Percentiles rank a stretch among this genome's conserved stretches.
phyloP scores from a whole-genome alignment of 1,284 basidiomycete genomes.

The Rhodofomes roseus region DNA sequence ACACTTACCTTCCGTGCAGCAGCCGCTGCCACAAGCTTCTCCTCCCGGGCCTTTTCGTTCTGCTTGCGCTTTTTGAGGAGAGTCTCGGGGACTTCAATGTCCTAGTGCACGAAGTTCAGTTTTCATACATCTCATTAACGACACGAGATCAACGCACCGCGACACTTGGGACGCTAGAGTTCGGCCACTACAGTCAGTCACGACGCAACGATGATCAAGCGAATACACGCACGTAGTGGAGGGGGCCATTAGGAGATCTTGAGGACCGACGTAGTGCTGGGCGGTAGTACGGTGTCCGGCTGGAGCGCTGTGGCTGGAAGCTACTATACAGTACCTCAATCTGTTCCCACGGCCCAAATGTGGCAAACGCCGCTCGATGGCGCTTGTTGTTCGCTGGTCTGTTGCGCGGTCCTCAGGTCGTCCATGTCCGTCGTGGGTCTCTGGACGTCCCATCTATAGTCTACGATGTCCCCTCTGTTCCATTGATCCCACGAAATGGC shows the following conservation, averaged over 20 bases:
- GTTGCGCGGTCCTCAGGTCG: background rate
- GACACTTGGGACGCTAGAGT: conserved; percentile 61
- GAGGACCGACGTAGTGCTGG: conserved; percentile 28
- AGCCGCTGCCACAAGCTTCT: conserved; percentile 82
- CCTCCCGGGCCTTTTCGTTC: conserved; percentile 96
- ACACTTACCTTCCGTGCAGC: conserved; percentile 89
- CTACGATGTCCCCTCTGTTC: background rate
- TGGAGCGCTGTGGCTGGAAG: conserved; percentile 22
- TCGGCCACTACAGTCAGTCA: background rate
- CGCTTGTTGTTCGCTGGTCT: too few species aligned
- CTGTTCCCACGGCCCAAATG: conserved; percentile 23
- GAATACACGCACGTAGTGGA: conserved; percentile 32
- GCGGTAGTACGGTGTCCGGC: conserved; percentile 19
- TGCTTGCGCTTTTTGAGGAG: conserved; percentile 99
- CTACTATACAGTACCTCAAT: conserved; percentile 26
- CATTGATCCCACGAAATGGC: background rate
- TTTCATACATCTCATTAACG: conserved; percentile 1
- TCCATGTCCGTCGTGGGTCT: background rate
- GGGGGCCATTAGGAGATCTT: conserved; percentile 33
- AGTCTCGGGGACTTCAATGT: conserved; percentile 95
- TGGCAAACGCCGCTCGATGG: background rate
- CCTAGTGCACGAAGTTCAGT: conserved; percentile 38
- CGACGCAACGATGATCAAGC: conserved; percentile 1
- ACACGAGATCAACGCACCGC: conserved; percentile 46
- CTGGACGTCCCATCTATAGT: background rate